A percentile compares a stretch with the other conserved stretches of the same genome.
Conservation (phyloP, 768 basidiomycete genomes). For the Daedalea quercina region DNA sequence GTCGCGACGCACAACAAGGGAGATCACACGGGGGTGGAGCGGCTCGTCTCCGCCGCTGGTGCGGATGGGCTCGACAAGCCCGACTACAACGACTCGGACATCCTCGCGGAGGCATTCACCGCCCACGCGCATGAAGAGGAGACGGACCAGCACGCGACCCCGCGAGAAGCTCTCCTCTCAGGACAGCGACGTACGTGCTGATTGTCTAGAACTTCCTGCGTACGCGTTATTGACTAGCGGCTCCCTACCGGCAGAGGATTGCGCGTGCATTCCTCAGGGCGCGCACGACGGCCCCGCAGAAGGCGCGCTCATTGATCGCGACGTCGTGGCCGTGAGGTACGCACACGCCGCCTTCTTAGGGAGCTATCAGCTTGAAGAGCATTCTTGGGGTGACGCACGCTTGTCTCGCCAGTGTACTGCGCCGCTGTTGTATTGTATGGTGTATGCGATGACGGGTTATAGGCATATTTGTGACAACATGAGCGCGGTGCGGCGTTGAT, state of each 20-base stretch:
- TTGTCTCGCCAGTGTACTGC: too few species aligned
- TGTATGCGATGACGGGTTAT: too few species aligned
- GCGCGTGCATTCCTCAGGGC: constrained; percentile 15
- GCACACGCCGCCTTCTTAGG: background rate
- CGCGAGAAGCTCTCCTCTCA: constrained; percentile 8
- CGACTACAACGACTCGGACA: constrained; percentile 12
- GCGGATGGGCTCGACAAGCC: constrained; percentile 1
- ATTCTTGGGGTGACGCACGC: too few species aligned
- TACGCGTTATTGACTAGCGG: too few species aligned
- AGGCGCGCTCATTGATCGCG: background rate
- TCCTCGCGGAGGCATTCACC: constrained; percentile 12
- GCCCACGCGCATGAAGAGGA: constrained; percentile 20
- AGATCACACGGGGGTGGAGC: constrained; percentile 17
- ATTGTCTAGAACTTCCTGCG: too few species aligned
- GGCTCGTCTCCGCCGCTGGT: constrained; percentile 13
- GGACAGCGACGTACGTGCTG: constrained; percentile 17
- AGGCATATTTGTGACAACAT: too few species aligned
- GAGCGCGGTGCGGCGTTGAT: too few species aligned
- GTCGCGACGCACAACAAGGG: constrained; percentile 16
- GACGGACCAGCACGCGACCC: constrained; percentile 11
- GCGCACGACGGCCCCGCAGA: constrained; percentile 12
- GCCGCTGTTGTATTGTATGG: too few species aligned
- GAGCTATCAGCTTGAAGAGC: background rate
- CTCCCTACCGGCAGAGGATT: constrained; percentile 11
- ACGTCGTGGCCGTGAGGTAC: background rate